A percentile compares a stretch with the other conserved stretches of the same genome.
These are phyloP conservation scores for Cyberlindnera xylosilytica DNA, from an alignment of 805 yeast species.

Conservation along the genomic window DNA sequence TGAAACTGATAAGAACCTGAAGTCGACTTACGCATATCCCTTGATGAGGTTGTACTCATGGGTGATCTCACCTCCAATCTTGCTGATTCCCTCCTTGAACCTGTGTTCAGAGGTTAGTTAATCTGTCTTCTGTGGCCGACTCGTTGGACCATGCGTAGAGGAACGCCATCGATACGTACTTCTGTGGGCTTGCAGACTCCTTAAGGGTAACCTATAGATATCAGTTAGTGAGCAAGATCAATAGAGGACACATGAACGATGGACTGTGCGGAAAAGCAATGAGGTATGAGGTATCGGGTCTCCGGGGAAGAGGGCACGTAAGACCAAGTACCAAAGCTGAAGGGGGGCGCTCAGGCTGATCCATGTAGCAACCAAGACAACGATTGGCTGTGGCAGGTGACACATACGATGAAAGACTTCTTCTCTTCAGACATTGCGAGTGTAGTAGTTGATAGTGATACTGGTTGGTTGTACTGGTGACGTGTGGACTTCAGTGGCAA, in stretches of 20 bases:
- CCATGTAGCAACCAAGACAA: too few species aligned
- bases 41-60: constrained; percentile 63
- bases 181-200: constrained; percentile 30
- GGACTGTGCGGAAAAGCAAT: too few species aligned
- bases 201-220: constrained; percentile 35
- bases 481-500: too few species aligned
- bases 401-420: constrained; percentile 27
- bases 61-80: constrained; percentile 58
- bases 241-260: too few species aligned
- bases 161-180: constrained; percentile 22
- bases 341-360: too few species aligned
- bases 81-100: constrained; percentile 46
- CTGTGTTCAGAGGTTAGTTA: constrained; percentile 26
- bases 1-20: background rate
- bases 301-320: too few species aligned
- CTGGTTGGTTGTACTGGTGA: background rate
- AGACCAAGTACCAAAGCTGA: too few species aligned
- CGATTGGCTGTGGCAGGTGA: background rate
- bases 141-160: background rate
- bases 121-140: constrained; percentile 6
- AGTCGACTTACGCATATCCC: constrained; percentile 44
- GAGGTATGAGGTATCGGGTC: too few species aligned
- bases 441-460: background rate
- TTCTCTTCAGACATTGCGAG: constrained; percentile 24
- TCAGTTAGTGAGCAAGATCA: constrained; percentile 2